phyloP scores from a whole-genome alignment of 306 rosid species.

The Quercus bicolor region DNA sequence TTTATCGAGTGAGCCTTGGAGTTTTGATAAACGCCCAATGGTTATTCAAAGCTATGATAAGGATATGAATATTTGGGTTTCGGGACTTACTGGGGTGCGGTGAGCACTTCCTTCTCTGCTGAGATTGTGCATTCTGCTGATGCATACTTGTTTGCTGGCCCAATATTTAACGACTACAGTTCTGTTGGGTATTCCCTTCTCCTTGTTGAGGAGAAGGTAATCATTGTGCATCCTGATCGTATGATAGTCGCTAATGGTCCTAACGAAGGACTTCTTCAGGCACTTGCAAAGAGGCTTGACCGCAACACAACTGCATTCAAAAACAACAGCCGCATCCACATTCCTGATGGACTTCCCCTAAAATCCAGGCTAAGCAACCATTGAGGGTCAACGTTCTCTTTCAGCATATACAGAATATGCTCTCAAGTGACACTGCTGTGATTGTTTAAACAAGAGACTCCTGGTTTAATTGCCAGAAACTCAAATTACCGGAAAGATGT shows the following conservation, averaged over 20 bases:
- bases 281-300: conserved; percentile 31
- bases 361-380: conserved; percentile 34
- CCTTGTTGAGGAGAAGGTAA: conserved; percentile 40
- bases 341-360: conserved; percentile 33
- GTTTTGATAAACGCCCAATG: too few relatives aligned
- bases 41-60: too few relatives aligned
- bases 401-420: conserved; percentile 44
- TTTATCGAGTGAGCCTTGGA: too few relatives aligned
- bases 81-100: conserved; percentile 46
- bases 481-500: conserved; percentile 39
- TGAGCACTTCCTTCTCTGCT: conserved; percentile 39
- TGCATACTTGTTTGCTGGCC: conserved; percentile 44
- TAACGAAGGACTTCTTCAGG: conserved; percentile 49
- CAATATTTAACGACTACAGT: conserved; percentile 48
- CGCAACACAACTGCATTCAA: conserved; percentile 38
- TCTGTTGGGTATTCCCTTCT: conserved; percentile 51
- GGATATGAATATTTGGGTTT: neutral
- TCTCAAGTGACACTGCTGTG: conserved; percentile 34
- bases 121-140: conserved; percentile 51
- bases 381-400: conserved; percentile 42
- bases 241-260: conserved; percentile 35
- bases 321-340: conserved; percentile 37
- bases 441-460: conserved; percentile 51
- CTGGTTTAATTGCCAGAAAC: conserved; percentile 50
- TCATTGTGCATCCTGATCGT: conserved; percentile 43